Evolutionary conservation across 495 filamentous ascomycete species (phyloP), one percentile per base, ranked within the genome.

Genomic region (Lichenothelia convexa): DNA sequence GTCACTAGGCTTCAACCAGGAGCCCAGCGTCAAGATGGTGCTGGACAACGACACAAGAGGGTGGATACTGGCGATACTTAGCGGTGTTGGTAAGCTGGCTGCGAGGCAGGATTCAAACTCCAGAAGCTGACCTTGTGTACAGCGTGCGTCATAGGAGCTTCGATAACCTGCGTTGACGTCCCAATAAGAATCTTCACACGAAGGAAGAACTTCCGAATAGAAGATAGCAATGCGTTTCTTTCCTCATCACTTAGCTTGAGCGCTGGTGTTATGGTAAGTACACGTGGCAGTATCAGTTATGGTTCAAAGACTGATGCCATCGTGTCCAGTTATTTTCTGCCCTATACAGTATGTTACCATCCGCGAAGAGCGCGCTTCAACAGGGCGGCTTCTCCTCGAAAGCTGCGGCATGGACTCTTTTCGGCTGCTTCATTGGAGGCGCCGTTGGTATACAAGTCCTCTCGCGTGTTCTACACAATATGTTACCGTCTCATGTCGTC

Each of bases 251-350:
- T 95, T 41, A 92, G 84, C 58, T 58, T 97, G 34, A 93, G 84
- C 54, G 92, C 92, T 32, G 89, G 89, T 21, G 89, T 97, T n/a
- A 91, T 97, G 86, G 85, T 94, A 56, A 36, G 70, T 57, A n/a
- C n/a, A n/a, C n/a, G 15, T 30, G 7, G 18, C 24, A 1, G 9
- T 13, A 29, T 29, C 24, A 29, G 9, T 29, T 2, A 1, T 13
- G 9, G 9, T 29, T 29, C 24, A 9, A 29, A 13, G 9, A 11
- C 24, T 29, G 9, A 9, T 9, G 9, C 15, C 24, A 29, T 29
- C 15, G 9, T 9, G 9, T 24, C 5, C 49, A 94, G 86, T 64
- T 94, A 13, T 97, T 93, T 50, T 93, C 85, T 36, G 78, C 91
- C 1, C 57, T 97, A 19, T 92, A 89, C 49, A 86, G 79, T 54